Base-by-base conservation (phyloP, 2,329 filamentous ascomycete species). In the Diaporthe sp. region DNA sequence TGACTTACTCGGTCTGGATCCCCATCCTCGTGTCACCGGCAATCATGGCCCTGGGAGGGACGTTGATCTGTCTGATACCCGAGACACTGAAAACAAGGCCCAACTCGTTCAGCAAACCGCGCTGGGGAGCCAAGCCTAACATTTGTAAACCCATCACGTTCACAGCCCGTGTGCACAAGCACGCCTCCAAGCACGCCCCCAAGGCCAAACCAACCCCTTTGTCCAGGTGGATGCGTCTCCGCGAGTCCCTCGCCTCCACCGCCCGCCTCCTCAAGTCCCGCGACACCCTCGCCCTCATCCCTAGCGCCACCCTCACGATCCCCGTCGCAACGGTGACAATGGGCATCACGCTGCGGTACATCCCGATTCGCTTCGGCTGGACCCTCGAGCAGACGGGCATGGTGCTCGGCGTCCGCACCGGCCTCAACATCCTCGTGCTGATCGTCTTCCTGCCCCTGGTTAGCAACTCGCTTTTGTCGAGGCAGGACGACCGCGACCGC, bases 1-100 rank as follows among this genome's bases (percentile, higher is more conserved):
- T 77, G 75, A 25, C n/a, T 10, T 35, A 61, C n/a, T 65, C 50
- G 1, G 19, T 76, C 39, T 73, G 73, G 70, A 7, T 56, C 19
- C 75, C 76, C 10, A 51, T 76, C 37, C 12, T 77, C 30, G 39
- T 72, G 10, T 75, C 74, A 27, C 76, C 74, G 5, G 55, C 47
- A 0, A 35, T 75, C 35, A 63, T 71, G 44, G 10, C 69, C 12
- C 19, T 68, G 44, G 71, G 74, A 6, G 66, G 55, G 4, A 50
- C 71, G 1, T 17, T 72, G 1, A 58, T 71, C 25, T 30, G 10
- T 5, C 53, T 75, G 10, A 58, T 77, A 27, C 74, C 72, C 0
- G 72, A 75, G 73, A 75, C 71, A 19, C 50, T 70, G 6, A 13
- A 63, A 0, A 22, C 35, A 3, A 44, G n/a, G 7, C 63, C n/a